Base-by-base conservation (phyloP, 176 grass and related monocot genomes). In the Ananas comosus region DNA sequence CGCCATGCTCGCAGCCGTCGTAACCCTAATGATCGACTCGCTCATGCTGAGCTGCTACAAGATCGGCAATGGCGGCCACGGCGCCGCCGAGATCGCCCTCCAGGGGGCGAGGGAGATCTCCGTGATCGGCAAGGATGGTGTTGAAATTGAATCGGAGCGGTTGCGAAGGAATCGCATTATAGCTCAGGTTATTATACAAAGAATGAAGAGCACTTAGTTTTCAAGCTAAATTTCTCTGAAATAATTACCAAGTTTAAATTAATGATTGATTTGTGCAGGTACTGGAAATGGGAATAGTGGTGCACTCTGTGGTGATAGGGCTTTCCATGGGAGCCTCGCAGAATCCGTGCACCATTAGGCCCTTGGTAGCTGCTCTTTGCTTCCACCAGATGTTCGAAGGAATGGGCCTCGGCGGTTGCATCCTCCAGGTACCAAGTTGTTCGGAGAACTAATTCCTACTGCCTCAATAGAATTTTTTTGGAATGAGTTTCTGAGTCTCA, bases 301-400 rank as follows among this genome's bases (percentile, higher is more conserved):
- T 96, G 48, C 91, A 96, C 66, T 96, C 91, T 0, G 91, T 96
- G 75, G 87, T 96, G 53, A 96, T 96, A 49, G 91, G 91, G 4
- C 70, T 96, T 59, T 90, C 88, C 0, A 47, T 96, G 42, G 91
- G 91, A 3, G 85, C 88, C 0, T 96, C 91, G 0, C 47, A 81
- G 72, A 65, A 81, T 67, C 72, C 83, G 10, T 86, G 82, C 50
- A 88, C 70, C 13, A 96, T 96, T 70, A 96, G 85, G 69, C 88
- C 91, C 12, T 84, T 96, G 6, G 82, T 96, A 1, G 88, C 64
- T 57, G 91, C 91, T 1, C 85, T 96, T 42, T 86, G 88, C 76
- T 96, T 96, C 80, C 91, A 96, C 70, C 91, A 96, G 28, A 84
- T 96, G 76, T 96, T 96, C 12, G 91, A 96, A 74, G 91, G 88